Base-by-base conservation (phyloP, 2,329 filamentous ascomycete species). In the Aureobasidium sp. region DNA sequence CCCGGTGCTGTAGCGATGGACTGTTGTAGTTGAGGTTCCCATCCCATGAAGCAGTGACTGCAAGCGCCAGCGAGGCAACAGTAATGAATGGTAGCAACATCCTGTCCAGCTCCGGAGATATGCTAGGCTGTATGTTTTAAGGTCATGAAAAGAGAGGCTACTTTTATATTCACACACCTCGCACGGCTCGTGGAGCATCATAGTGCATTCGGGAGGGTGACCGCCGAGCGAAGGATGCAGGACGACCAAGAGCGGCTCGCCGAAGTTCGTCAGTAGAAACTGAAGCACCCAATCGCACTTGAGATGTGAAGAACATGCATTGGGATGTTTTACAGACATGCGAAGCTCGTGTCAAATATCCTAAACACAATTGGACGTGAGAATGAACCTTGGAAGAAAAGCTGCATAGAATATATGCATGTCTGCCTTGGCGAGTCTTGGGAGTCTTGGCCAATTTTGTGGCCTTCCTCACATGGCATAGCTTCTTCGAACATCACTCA, bases 21-120 rank as follows among this genome's bases (percentile, higher is more conserved):
- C 44, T 49, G 22, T 42, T 27, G 22, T 41, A 60, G 34, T 60
- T 60, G 15, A 60, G 31, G 34, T 60, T 60, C 34, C 37, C 57
- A 7, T 58, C 41, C 53, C 53, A 57, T 4, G 53, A 47, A 37
- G 53, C 53, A 27, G 29, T 36, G n/a, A 17, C 41, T 9, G 41
- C 20, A 20, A 58, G 41, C 12, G 41, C 29, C 41, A 58, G 37
- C 11, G 27, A 37, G 31, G 41, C 29, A 3, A 58, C 20, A 29
- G 41, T 34, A 8, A n/a, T 25, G 11, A 58, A 8, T n/a, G 53
- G 47, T 9, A n/a, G 5, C 14, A 56, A 14, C 52, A 56, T 56
- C 14, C 27, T 11, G 31, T 11, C 8, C 9, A 34, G 31, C 8
- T 34, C 31, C 12, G 9, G 31, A 11, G 12, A 34, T 34, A 11